Base-by-base conservation (phyloP, 2,329 filamentous ascomycete species). In the Geosmithia putterillii region DNA sequence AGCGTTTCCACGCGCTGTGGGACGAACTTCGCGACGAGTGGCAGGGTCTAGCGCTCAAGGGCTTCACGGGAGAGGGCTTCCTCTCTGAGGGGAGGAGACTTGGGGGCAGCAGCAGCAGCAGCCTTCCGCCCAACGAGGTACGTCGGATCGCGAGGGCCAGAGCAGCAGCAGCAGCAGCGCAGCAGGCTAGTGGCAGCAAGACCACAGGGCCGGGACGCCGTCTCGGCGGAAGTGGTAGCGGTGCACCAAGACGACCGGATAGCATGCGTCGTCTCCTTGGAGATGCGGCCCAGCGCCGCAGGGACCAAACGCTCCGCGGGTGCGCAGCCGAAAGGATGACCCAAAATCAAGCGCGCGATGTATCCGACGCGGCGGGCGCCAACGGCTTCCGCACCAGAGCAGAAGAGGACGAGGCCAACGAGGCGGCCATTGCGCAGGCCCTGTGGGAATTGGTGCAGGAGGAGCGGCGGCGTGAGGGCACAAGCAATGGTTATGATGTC, bases 51-150 rank as follows among this genome's bases (percentile, higher is more conserved):
- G 56, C 80, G 10, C 66, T 78, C 46, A 92, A 90, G 57, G 90
- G 90, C 17, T 95, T 90, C 56, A 94, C 86, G 0, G 90, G 90
- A 12, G 88, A 95, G 60, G 85, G 85, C 0, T 95, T 95, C 62
- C 65, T 95, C 23, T 81, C 81, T 0, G 66, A 81, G 25, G 90
- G 89, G 1, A 76, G 78, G 15, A 76, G 76, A 10, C 72, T 95
- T 0, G 89, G 89, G 43, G 84, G 83, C 3, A 4, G 28, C 28
- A 14, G 53, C 19, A 53, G 50, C 15, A 70, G 86, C 19, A 53
- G 50, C n/a, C 70, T 86, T n/a, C 76, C 84, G 1, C 65, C 76
- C 46, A 70, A 83, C 18, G 89, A 95, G 62, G 81, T 83, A 45
- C 77, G 82, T 22, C 76, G 86, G 32, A 69, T 85, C 46, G 86